Evolutionary conservation across 1,284 basidiomycete genomes (phyloP), one percentile per base, ranked within the genome.

Genomic region (Xerocomus amazonicus): DNA sequence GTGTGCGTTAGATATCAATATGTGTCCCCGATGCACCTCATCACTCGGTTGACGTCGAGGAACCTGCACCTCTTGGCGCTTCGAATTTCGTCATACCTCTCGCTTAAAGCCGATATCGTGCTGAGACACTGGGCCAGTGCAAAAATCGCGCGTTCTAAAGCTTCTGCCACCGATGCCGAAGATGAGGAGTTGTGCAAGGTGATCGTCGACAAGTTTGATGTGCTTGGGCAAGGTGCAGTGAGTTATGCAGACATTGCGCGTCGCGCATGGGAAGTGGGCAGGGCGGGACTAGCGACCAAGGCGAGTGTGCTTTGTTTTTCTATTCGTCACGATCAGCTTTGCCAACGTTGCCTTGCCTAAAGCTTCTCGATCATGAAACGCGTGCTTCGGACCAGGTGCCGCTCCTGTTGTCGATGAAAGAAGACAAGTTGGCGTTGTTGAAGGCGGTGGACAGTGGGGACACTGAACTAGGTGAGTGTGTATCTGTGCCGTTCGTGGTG

Each of bases 381-480:
- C 79, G 84, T 54, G 90, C 93, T 1, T 92, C 90, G 1, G 92
- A 97, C 66, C 94, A 98, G 64, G 95, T 99, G 3, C 94, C 94
- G 0, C 74, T 99, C 14, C 70, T 99, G 47, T 73, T 98, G 26
- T 83, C 80, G 50, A 99, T 99, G 97, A 92, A 94, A 59, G 91
- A 98, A 67, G 92, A 97, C 63, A 82, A 82, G 52, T 70, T 94
- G 3, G 97, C 96, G 5, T 73, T 99, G 28, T 73, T 81, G 51
- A 97, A 97, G 66, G 92, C 96, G 1, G 87, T 97, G 13, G 90
- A 94, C 56, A 95, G 92, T 55, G 94, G 95, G 1, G 95, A 99
- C 65, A 92, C 94, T 0, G 95, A 99, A 69, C 79, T 99, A 1
- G 87, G 93, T 94, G 58, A 43, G 80, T 43, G 28, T 29, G 12